Conservation (phyloP, 257 asterid species). For the Nicotiana sylvestris region DNA sequence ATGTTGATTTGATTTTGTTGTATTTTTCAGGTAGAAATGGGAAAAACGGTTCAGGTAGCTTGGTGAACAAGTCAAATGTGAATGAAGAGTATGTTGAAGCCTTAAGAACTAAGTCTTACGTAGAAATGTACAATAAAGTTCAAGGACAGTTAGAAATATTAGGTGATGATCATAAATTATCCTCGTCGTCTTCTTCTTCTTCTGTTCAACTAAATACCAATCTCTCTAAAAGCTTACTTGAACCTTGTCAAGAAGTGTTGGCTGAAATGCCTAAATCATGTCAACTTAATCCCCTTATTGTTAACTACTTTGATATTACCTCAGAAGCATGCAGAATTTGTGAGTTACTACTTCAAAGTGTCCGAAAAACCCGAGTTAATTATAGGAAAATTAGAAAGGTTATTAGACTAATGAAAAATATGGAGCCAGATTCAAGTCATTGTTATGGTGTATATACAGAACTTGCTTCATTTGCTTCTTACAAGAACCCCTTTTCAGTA, state of each 20-base stretch:
- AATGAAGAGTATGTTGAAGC: conserved; percentile 60
- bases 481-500: conserved; percentile 42
- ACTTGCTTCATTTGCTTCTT: conserved; percentile 36
- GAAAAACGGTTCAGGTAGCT: conserved; percentile 18
- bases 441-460: conserved; percentile 13
- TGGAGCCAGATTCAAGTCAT: conserved; percentile 23
- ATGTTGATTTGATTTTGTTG: neutral
- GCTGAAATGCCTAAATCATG: conserved; percentile 19
- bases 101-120: conserved; percentile 68
- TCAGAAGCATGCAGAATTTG: conserved; percentile 52
- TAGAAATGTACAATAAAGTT: conserved; percentile 47
- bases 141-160: conserved; percentile 28
- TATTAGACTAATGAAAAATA: conserved; percentile 16
- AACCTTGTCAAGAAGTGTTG: conserved; percentile 39
- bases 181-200: conserved; percentile 13
- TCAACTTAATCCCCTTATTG: conserved; percentile 31
- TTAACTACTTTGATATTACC: conserved; percentile 43
- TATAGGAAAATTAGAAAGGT: conserved; percentile 25
- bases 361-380: conserved; percentile 33
- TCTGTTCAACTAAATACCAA: conserved; percentile 18
- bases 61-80: conserved; percentile 31
- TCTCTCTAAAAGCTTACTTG: conserved; percentile 9
- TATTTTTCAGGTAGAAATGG: conserved; percentile 32
- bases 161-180: conserved; percentile 3
- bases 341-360: conserved; percentile 41